These are phyloP conservation scores for Globisporangium emineosum DNA, from an alignment of 352 stramenopile genomes.

Conservation along the genomic window DNA sequence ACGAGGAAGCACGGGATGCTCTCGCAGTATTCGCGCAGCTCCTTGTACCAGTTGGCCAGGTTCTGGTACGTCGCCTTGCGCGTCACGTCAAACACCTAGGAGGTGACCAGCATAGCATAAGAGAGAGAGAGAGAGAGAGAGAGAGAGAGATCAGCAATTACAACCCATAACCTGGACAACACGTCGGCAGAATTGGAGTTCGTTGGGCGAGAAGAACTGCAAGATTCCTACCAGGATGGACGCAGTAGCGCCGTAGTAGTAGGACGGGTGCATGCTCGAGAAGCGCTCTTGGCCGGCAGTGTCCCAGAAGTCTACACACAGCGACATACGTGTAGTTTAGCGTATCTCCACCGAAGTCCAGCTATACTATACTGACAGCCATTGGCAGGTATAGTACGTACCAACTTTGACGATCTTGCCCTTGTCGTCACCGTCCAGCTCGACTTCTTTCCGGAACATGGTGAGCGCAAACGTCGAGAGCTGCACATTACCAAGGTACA, in stretches of 20 bases:
- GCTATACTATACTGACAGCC: not conserved
- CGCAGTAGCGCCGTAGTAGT: slow-evolving; percentile 94
- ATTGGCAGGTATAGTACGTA: slow-evolving; percentile 17
- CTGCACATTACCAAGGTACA: slow-evolving; percentile 21
- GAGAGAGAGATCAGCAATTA: not conserved
- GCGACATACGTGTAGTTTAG: not conserved
- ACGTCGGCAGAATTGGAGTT: not conserved
- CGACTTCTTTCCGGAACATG: slow-evolving; percentile 91
- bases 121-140: too few species aligned
- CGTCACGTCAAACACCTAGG: slow-evolving; percentile 93
- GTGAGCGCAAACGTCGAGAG: slow-evolving; percentile 95
- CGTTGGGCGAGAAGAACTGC: not conserved
- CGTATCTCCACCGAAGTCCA: not conserved
- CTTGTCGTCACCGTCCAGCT: slow-evolving; percentile 53
- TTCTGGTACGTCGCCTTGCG: slow-evolving; percentile 95
- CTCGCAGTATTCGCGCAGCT: slow-evolving; percentile 92
- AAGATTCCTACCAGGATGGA: slow-evolving; percentile 81
- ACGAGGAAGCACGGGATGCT: slow-evolving; percentile 92
- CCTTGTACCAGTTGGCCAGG: slow-evolving; percentile 88
- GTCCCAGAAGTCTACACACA: slow-evolving; percentile 91
- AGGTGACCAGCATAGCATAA: not conserved
- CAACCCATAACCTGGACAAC: not conserved
- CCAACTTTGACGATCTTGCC: slow-evolving; percentile 62
- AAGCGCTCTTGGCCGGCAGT: slow-evolving; percentile 95
- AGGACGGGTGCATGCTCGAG: slow-evolving; percentile 94